phyloP scores from a whole-genome alignment of 345 rosid genomes.

The Citrus sp. region DNA sequence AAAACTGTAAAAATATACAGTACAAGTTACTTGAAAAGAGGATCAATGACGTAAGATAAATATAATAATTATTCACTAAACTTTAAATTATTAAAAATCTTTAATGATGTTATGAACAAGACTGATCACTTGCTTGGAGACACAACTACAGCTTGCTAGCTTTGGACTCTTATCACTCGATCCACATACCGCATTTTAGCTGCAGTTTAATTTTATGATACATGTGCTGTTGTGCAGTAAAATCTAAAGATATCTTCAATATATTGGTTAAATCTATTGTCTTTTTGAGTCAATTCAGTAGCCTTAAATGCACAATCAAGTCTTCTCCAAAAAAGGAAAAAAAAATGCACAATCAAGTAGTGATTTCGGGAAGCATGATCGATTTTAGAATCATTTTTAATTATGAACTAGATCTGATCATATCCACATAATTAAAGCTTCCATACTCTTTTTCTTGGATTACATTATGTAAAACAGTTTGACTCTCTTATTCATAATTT shows the following conservation, averaged over 20 bases:
- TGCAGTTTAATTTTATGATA: too few relatives aligned
- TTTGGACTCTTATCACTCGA: too few relatives aligned
- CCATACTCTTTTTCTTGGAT: background rate
- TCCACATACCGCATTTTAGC: too few relatives aligned
- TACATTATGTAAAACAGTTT: background rate
- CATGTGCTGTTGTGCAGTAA: background rate
- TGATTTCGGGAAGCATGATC: too few relatives aligned
- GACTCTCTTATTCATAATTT: too few relatives aligned
- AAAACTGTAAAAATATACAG: too few relatives aligned
- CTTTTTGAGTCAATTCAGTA: background rate
- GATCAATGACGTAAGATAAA: background rate
- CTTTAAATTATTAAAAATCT: background rate
- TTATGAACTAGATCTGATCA: too few relatives aligned
- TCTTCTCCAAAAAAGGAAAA: too few relatives aligned
- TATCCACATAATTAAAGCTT: too few relatives aligned
- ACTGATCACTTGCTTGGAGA: too few relatives aligned
- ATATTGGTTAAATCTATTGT: background rate
- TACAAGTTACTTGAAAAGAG: background rate
- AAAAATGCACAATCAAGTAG: background rate
- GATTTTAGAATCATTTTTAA: too few relatives aligned
- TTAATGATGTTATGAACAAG: background rate
- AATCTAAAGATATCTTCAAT: background rate
- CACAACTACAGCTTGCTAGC: too few relatives aligned
- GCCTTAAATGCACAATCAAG: background rate
- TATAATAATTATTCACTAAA: background rate